These are phyloP conservation scores for Trichoderma koningiopsis DNA, from an alignment of 2,329 filamentous ascomycete genomes.

Conservation along the genomic window DNA sequence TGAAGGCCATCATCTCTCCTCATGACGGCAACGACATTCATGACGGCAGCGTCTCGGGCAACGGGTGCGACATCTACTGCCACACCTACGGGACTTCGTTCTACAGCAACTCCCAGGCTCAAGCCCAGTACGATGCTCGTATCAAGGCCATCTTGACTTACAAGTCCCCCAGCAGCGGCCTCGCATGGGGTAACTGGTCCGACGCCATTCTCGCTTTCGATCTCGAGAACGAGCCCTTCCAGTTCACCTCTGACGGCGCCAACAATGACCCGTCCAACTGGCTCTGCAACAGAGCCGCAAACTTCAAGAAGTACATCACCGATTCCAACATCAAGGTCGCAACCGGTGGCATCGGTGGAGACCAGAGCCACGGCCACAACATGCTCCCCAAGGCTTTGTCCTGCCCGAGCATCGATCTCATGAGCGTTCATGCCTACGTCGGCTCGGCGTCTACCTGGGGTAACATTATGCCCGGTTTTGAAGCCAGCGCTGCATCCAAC, in stretches of 20 bases:
- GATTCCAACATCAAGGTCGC: slow-evolving; percentile 36
- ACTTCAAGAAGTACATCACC: slow-evolving; percentile 31
- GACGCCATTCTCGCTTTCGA: slow-evolving; percentile 40
- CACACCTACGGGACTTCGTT: slow-evolving; percentile 33
- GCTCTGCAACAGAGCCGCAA: slow-evolving; percentile 37
- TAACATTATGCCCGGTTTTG: background rate
- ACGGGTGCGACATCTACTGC: slow-evolving; percentile 26
- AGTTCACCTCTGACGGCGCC: slow-evolving; percentile 7
- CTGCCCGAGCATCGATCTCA: slow-evolving; percentile 35
- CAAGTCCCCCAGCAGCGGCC: slow-evolving; percentile 35
- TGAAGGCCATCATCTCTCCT: slow-evolving; percentile 29
- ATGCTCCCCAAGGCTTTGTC: slow-evolving; percentile 32
- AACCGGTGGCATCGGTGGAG: slow-evolving; percentile 38
- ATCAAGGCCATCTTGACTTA: slow-evolving; percentile 38
- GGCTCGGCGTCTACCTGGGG: background rate
- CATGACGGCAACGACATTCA: slow-evolving; percentile 28
- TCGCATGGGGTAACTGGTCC: slow-evolving; percentile 39
- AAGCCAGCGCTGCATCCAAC: slow-evolving; percentile 1
- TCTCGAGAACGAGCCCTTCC: slow-evolving; percentile 40
- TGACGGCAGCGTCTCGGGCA: background rate
- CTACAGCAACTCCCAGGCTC: slow-evolving; percentile 36
- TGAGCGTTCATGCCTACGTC: slow-evolving; percentile 16
- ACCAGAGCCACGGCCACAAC: slow-evolving; percentile 36
- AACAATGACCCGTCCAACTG: slow-evolving; percentile 28
- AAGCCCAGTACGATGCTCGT: slow-evolving; percentile 36